Conservation (phyloP, 176 grass and related monocot genomes). For the Raddia distichophylla region DNA sequence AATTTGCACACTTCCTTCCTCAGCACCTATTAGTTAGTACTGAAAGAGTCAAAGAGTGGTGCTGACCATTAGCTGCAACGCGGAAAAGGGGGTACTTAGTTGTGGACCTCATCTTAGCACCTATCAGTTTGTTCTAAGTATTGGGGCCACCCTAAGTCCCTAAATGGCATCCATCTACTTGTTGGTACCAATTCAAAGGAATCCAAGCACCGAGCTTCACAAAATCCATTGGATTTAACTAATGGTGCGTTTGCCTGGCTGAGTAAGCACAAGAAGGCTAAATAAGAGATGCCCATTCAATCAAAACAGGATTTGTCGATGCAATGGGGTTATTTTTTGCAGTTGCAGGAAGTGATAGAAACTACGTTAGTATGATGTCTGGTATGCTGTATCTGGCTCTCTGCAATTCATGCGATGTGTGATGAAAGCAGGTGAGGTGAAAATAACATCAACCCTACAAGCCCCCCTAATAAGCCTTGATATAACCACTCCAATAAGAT, state of each 20-base stretch:
- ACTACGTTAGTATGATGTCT: background rate
- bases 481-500: background rate
- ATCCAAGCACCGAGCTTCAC: background rate
- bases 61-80: background rate
- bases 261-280: background rate
- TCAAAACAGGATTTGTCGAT: background rate
- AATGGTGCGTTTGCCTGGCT: background rate
- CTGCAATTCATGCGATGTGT: background rate
- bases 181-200: background rate
- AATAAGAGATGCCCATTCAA: background rate
- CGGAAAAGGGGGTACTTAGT: background rate
- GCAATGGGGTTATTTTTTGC: background rate
- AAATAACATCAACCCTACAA: background rate
- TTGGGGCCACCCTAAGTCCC: background rate
- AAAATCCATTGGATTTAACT: background rate
- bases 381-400: background rate
- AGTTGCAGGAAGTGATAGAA: background rate
- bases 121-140: background rate
- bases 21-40: too few relatives aligned
- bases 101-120: background rate
- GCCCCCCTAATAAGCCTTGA: background rate
- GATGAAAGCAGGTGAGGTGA: background rate
- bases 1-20: background rate
- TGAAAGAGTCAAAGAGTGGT: background rate
- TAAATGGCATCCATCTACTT: background rate